phyloP scores from a whole-genome alignment of 768 basidiomycete species.

The Lentinula edodes region DNA sequence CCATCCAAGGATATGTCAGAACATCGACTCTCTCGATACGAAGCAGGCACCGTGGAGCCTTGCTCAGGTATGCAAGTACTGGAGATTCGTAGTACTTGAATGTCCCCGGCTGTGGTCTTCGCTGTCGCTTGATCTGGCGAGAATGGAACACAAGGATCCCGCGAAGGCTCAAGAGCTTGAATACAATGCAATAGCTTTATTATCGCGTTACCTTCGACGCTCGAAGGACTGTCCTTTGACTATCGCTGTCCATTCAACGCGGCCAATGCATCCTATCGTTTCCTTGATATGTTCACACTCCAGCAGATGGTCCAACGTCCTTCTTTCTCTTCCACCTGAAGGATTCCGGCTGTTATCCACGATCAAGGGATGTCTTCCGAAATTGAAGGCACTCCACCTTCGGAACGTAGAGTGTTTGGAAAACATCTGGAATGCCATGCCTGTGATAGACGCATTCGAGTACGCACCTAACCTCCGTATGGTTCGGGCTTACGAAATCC shows the following conservation, averaged over 20 bases:
- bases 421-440: not conserved
- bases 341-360: not conserved
- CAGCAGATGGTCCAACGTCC: not conserved
- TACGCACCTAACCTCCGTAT: not conserved
- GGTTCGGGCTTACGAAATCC: not conserved
- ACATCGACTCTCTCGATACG: not conserved
- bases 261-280: not conserved
- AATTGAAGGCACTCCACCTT: not conserved
- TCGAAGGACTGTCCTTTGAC: constrained; percentile 3
- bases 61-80: constrained; percentile 1
- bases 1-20: not conserved
- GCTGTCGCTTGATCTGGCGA: not conserved
- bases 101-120: constrained; percentile 1
- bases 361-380: not conserved
- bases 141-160: not conserved
- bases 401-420: not conserved
- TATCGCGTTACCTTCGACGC: not conserved
- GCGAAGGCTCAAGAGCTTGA: not conserved
- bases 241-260: not conserved
- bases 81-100: not conserved
- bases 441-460: not conserved
- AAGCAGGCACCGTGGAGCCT: not conserved
- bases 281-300: not conserved
- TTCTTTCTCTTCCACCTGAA: not conserved
- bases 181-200: not conserved